A percentile compares a stretch with the other conserved stretches of the same genome.
These are phyloP conservation scores for Dillenia suffruticosa DNA, from an alignment of 164 flowering plant species.

Conservation along the genomic window DNA sequence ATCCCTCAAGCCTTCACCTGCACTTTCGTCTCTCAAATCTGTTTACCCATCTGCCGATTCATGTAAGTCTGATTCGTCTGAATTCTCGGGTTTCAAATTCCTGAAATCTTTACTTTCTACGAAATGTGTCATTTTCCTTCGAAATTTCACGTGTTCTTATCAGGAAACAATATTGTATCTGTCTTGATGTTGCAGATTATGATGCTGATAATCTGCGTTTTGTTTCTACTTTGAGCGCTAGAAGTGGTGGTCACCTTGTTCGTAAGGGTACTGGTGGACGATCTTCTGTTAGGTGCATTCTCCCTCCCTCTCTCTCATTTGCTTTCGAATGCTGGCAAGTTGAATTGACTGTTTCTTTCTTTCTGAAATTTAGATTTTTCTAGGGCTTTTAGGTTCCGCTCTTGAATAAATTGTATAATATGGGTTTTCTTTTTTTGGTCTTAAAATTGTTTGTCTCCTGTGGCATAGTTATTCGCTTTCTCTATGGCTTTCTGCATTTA, in stretches of 20 bases:
- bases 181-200: slow-evolving; percentile 34
- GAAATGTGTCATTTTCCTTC: too few relatives aligned
- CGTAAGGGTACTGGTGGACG: slow-evolving; percentile 99
- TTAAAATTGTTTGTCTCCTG: too few relatives aligned
- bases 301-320: too few relatives aligned
- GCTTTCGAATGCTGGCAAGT: too few relatives aligned
- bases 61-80: slow-evolving; percentile 21
- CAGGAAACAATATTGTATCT: too few relatives aligned
- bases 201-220: slow-evolving; percentile 55
- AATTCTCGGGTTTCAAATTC: background rate
- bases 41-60: slow-evolving; percentile 31
- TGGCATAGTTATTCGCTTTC: too few relatives aligned
- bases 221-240: slow-evolving; percentile 56
- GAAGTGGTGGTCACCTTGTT: slow-evolving; percentile 67
- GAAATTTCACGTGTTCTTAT: too few relatives aligned
- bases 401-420: too few relatives aligned
- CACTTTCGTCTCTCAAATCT: slow-evolving; percentile 41
- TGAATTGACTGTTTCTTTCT: too few relatives aligned
- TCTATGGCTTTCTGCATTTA: background rate
- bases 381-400: too few relatives aligned
- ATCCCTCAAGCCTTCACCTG: slow-evolving; percentile 18
- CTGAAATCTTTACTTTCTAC: too few relatives aligned
- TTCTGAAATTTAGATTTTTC: too few relatives aligned
- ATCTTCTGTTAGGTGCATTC: slow-evolving; percentile 88
- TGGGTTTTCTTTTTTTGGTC: background rate